Evolutionary conservation across 2,329 filamentous ascomycete species (phyloP).

Genomic region (Arthrobotrys iridis): DNA sequence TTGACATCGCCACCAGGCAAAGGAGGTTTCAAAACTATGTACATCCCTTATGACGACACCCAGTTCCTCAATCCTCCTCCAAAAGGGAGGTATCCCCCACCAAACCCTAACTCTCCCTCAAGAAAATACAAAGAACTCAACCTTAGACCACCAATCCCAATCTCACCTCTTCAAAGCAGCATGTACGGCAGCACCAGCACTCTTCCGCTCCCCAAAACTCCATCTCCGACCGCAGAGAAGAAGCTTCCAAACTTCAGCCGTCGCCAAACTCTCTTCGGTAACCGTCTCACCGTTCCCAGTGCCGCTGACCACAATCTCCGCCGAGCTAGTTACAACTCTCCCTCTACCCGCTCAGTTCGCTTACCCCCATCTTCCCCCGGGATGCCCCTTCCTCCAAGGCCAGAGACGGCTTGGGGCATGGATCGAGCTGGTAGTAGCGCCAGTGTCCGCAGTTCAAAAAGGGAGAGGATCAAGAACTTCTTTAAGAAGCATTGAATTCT

Average conservation of each 20-base stretch:
- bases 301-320: slow-evolving; percentile 25
- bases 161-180: not conserved
- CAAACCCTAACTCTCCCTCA: not conserved
- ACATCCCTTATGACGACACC: not conserved
- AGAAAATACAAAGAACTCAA: slow-evolving; percentile 14
- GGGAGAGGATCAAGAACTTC: slow-evolving; percentile 27
- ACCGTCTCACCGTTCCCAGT: slow-evolving; percentile 17
- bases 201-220: not conserved
- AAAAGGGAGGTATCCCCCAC: not conserved
- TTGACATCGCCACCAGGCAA: not conserved
- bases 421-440: slow-evolving; percentile 1
- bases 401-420: not conserved
- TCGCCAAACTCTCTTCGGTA: slow-evolving; percentile 18
- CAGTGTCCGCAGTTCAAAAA: slow-evolving; percentile 3
- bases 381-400: not conserved
- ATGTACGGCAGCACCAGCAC: not conserved
- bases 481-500: slow-evolving; percentile 11
- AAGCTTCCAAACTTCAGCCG: not conserved
- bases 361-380: not conserved
- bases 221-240: not conserved
- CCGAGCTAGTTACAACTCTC: slow-evolving; percentile 31
- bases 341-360: not conserved
- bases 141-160: slow-evolving; percentile 9
- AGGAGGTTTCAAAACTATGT: not conserved
- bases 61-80: not conserved